Percentiles rank a stretch among this genome's conserved stretches.
Evolutionary conservation across 805 yeast species (phyloP).

Genomic region (Teunomyces tritomae): DNA sequence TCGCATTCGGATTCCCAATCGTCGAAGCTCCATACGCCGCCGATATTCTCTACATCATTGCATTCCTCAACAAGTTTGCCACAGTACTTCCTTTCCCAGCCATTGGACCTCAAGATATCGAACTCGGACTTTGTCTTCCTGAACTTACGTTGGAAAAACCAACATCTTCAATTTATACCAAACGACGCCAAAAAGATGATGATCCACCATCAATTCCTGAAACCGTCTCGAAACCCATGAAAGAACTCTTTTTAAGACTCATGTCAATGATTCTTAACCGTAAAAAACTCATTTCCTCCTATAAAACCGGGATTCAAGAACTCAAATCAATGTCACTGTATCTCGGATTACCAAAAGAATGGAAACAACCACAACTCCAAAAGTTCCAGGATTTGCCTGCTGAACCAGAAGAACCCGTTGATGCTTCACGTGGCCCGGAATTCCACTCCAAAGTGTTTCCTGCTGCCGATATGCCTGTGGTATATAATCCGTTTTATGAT

Average conservation of each 20-base stretch:
- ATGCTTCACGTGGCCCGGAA: conserved; percentile 21
- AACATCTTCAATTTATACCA: neutral
- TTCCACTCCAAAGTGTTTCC: conserved; percentile 5
- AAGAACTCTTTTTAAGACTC: conserved; percentile 28
- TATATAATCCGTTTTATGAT: conserved; percentile 20
- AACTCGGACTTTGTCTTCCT: conserved; percentile 31
- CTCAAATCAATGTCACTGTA: conserved; percentile 23
- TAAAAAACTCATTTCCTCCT: conserved; percentile 24
- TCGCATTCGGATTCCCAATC: conserved; percentile 37
- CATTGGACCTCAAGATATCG: conserved; percentile 39
- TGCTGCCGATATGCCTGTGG: neutral
- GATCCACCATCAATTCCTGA: neutral
- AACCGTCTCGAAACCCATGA: conserved; percentile 30
- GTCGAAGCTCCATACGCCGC: conserved; percentile 24
- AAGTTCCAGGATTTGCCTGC: conserved; percentile 3
- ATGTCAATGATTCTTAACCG: conserved; percentile 37
- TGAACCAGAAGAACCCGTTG: conserved; percentile 19
- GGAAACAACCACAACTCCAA: conserved; percentile 25
- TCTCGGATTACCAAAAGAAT: conserved; percentile 39
- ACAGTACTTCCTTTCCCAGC: conserved; percentile 19
- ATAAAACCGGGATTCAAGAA: conserved; percentile 31
- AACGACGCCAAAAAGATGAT: neutral
- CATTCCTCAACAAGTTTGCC: conserved; percentile 31
- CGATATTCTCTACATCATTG: conserved; percentile 32
- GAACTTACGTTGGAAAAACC: conserved; percentile 3